phyloP scores from a whole-genome alignment of 495 filamentous ascomycete species.

The Lichenothelia convexa region DNA sequence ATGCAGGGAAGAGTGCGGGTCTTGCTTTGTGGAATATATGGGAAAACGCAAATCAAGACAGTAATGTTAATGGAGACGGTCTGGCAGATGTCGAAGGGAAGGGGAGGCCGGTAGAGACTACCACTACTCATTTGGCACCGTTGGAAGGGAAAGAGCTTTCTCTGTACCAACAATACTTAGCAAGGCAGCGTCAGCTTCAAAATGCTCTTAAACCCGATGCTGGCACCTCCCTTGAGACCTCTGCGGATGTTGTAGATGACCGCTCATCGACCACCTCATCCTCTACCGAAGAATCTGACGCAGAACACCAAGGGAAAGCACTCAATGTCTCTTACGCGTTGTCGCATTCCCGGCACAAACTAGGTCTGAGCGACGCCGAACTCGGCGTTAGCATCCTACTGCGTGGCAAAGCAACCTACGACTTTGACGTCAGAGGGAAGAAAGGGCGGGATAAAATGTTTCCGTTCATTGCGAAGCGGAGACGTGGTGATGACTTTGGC shows the following conservation, averaged over 20 bases:
- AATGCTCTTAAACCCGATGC: conserved; percentile 52
- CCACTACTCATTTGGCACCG: too few species aligned
- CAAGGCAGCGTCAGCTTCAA: conserved; percentile 62
- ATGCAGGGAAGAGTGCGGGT: conserved; percentile 11
- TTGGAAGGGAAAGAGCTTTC: conserved; percentile 56
- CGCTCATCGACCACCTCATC: conserved; percentile 37
- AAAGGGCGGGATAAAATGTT: conserved; percentile 90
- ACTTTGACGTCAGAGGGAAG: conserved; percentile 84
- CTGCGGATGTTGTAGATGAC: conserved; percentile 69
- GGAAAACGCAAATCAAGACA: conserved; percentile 6
- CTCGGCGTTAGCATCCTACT: conserved; percentile 79
- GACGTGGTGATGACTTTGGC: conserved; percentile 76
- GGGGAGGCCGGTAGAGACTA: conserved; percentile 33
- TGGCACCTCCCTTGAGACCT: conserved; percentile 42
- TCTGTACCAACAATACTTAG: conserved; percentile 79
- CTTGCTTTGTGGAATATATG: conserved; percentile 20
- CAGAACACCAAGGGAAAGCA: conserved; percentile 78
- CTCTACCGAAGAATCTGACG: conserved; percentile 74
- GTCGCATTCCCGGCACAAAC: conserved; percentile 63
- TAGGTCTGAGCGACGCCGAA: conserved; percentile 66
- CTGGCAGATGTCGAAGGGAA: not conserved
- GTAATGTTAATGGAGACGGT: not conserved
- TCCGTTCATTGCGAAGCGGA: conserved; percentile 62
- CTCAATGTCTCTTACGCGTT: conserved; percentile 73
- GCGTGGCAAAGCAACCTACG: conserved; percentile 70